Conservation (phyloP, 2,329 filamentous ascomycete species). For the Rhynchosporium secalis region DNA sequence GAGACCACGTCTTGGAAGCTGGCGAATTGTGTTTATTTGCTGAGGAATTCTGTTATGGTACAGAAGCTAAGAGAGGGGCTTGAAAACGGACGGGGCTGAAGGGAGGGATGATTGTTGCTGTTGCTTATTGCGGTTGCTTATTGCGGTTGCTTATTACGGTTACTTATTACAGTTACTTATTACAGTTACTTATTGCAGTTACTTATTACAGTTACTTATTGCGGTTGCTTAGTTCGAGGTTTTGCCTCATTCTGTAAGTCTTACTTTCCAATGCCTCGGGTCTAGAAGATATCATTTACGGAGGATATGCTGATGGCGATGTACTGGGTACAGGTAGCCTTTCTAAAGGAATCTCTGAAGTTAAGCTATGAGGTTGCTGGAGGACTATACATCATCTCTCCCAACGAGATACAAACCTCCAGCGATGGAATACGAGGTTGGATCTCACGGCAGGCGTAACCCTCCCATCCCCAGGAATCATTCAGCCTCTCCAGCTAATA, state of each 20-base stretch:
- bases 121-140: too few species aligned
- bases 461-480: not conserved
- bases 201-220: not conserved
- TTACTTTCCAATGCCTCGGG: not conserved
- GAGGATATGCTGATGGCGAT: not conserved
- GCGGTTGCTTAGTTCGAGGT: slow-evolving; percentile 28
- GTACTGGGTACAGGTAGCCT: slow-evolving; percentile 24
- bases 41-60: slow-evolving; percentile 38
- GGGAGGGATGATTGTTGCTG: slow-evolving; percentile 8
- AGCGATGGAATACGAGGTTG: slow-evolving; percentile 21
- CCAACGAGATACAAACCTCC: slow-evolving; percentile 27
- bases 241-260: slow-evolving; percentile 34
- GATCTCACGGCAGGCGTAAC: slow-evolving; percentile 30
- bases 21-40: slow-evolving; percentile 40
- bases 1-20: slow-evolving; percentile 43
- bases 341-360: slow-evolving; percentile 41
- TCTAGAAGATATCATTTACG: too few species aligned
- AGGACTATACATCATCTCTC: slow-evolving; percentile 36
- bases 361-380: slow-evolving; percentile 37
- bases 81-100: slow-evolving; percentile 29
- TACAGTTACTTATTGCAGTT: too few species aligned
- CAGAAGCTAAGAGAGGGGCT: slow-evolving; percentile 40
- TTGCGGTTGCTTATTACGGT: not conserved
- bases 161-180: not conserved
- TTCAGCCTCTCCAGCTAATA: not conserved